Evolutionary conservation across 495 filamentous ascomycete genomes (phyloP).

Genomic region (Xylaria castorea): DNA sequence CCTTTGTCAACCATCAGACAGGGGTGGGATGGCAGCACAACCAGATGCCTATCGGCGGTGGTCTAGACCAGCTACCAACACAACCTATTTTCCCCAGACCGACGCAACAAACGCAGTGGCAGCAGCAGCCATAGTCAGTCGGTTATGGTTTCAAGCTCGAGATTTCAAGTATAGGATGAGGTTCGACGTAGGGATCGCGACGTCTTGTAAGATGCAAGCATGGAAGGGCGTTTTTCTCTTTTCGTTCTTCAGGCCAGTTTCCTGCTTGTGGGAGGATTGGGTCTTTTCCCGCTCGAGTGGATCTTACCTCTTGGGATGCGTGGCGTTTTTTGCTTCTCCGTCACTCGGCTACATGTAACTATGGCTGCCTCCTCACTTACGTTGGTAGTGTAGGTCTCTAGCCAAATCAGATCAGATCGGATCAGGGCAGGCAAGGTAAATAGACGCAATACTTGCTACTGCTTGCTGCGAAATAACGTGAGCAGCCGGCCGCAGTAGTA

Average conservation of each 20-base stretch:
- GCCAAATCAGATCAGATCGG: neutral
- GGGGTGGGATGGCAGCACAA: slow-evolving; percentile 85
- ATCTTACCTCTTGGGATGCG: neutral
- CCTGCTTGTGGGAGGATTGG: neutral
- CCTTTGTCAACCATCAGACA: slow-evolving; percentile 85
- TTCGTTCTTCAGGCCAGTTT: slow-evolving; percentile 6
- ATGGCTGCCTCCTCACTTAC: neutral
- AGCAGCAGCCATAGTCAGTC: slow-evolving; percentile 40
- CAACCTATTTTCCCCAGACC: slow-evolving; percentile 88
- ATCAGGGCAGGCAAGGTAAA: slow-evolving; percentile 16
- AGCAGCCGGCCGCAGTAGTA: neutral
- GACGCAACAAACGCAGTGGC: slow-evolving; percentile 61
- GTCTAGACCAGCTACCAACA: slow-evolving; percentile 79
- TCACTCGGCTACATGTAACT: slow-evolving; percentile 3
- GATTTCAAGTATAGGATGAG: neutral
- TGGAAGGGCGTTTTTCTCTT: slow-evolving; percentile 17
- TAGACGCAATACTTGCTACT: slow-evolving; percentile 6
- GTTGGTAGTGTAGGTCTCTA: neutral
- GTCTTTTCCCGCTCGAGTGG: slow-evolving; percentile 1
- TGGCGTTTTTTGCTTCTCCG: slow-evolving; percentile 1
- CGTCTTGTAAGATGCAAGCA: slow-evolving; percentile 20
- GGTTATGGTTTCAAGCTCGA: neutral
- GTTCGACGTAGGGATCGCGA: neutral
- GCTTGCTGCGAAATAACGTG: neutral
- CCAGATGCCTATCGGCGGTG: slow-evolving; percentile 83